Base-by-base conservation (phyloP, 192 early-diverging fungal species). In the Coemansia interrupta region DNA sequence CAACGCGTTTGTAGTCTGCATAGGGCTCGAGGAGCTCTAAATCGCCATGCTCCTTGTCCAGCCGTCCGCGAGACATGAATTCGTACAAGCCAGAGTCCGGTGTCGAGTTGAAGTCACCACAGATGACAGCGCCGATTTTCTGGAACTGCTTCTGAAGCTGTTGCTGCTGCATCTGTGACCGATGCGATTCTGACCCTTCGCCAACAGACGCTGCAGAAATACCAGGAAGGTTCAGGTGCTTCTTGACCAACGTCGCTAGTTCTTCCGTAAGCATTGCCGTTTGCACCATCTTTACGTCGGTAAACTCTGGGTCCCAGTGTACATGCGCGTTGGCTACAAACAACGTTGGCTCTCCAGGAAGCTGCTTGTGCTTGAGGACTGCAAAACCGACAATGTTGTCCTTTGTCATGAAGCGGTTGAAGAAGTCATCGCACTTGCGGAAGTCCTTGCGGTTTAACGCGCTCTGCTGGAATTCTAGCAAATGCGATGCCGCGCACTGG, bases 351-450 rank as follows among this genome's bases (percentile, higher is more conserved):
- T 84, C 78, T 10, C 83, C 87, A 7, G 70, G 56, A 44, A 72
- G 71, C 36, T 91, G 87, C 72, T 90, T 92, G 61, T 89, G 83
- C 66, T 94, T 89, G 64, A 98, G 80, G 30, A 96, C 70, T 12
- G 85, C 82, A 49, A 95, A 82, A 6, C 91, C 83, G 12, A 89
- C 90, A 60, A 98, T 90, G 63, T 98, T 93, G 78, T 98, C 96
- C 75, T 95, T 95, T 49, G 92, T 87, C 90, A 95, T 95, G 15
- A 98, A 92, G 23, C 96, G 89, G 70, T 98, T 96, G 71, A 94
- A 94, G 40, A 96, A 87, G 69, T 97, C 96, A 28, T 92, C 94
- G 36, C 86, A 87, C 69, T 92, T 87, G 42, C 90, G 89, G 42
- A 96, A 89, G 63, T 96, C 94, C 23, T 89, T 85, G 61, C 90